Conservation (phyloP, 495 filamentous ascomycete genomes). For the Acidomyces sp. region DNA sequence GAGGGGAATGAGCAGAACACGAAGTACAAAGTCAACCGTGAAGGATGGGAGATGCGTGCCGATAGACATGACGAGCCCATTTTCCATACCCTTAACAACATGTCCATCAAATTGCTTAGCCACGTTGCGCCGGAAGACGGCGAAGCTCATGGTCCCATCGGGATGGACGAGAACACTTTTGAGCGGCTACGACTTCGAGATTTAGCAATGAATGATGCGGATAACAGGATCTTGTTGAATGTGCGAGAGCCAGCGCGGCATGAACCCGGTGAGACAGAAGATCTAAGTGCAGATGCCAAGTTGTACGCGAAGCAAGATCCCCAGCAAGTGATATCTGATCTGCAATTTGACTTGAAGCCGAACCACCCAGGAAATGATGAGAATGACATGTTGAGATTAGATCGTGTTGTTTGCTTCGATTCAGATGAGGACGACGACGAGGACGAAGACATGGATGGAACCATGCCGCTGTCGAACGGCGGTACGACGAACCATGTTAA, state of each 20-base stretch:
- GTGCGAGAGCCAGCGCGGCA: conserved; percentile 32
- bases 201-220: conserved; percentile 57
- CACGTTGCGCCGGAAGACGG: conserved; percentile 73
- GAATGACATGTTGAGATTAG: conserved; percentile 35
- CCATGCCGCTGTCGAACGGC: not conserved
- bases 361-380: conserved; percentile 35
- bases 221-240: conserved; percentile 66
- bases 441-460: conserved; percentile 39
- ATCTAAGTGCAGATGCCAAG: conserved; percentile 42
- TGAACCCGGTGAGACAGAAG: conserved; percentile 16
- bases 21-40: conserved; percentile 63
- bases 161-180: conserved; percentile 63
- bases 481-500: not conserved
- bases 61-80: conserved; percentile 55
- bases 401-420: conserved; percentile 44
- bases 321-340: conserved; percentile 44
- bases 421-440: conserved; percentile 49
- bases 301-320: conserved; percentile 56
- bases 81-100: conserved; percentile 67
- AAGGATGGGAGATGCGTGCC: conserved; percentile 79
- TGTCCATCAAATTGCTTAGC: conserved; percentile 83
- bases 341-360: conserved; percentile 47
- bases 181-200: conserved; percentile 67
- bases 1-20: conserved; percentile 89
- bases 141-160: conserved; percentile 48